phyloP scores from a whole-genome alignment of 1,139 yeast genomes.

The Sugiyamaella xylanicola region DNA sequence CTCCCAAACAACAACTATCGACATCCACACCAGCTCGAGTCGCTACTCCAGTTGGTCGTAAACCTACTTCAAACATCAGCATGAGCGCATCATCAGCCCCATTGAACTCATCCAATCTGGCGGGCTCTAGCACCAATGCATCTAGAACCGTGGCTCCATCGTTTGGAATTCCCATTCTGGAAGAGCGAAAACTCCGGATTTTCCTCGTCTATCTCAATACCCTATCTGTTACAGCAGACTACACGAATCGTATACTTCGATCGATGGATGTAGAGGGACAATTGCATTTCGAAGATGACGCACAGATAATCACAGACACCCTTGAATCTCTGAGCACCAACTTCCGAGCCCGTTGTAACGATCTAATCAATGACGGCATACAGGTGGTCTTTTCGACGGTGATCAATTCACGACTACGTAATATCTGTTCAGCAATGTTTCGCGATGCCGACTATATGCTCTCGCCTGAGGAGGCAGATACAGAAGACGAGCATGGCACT shows the following conservation, averaged over 20 bases:
- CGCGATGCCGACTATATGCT: slow-evolving; percentile 53
- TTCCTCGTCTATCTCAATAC: slow-evolving; percentile 61
- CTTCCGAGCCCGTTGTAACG: slow-evolving; percentile 48
- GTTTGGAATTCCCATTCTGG: slow-evolving; percentile 33
- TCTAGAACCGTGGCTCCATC: slow-evolving; percentile 21
- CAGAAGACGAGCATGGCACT: slow-evolving; percentile 15
- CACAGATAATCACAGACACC: slow-evolving; percentile 47
- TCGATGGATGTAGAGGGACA: slow-evolving; percentile 47
- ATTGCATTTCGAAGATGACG: slow-evolving; percentile 61
- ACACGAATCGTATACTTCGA: slow-evolving; percentile 52
- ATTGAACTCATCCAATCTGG: too few species aligned
- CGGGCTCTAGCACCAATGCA: slow-evolving; percentile 31
- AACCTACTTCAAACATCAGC: slow-evolving; percentile 4
- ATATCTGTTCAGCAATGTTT: slow-evolving; percentile 56
- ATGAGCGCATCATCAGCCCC: not conserved
- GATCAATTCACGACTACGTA: slow-evolving; percentile 52
- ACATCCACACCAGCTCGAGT: slow-evolving; percentile 28
- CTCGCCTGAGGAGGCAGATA: slow-evolving; percentile 35
- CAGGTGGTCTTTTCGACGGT: slow-evolving; percentile 61
- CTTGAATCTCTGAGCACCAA: slow-evolving; percentile 41
- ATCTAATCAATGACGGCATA: slow-evolving; percentile 56
- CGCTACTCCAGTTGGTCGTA: slow-evolving; percentile 24
- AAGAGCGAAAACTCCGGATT: slow-evolving; percentile 50
- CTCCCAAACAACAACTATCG: slow-evolving; percentile 35
- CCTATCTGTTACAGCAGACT: slow-evolving; percentile 59